Conservation (phyloP, 2,329 filamentous ascomycete species). For the Microcera coccophila region DNA sequence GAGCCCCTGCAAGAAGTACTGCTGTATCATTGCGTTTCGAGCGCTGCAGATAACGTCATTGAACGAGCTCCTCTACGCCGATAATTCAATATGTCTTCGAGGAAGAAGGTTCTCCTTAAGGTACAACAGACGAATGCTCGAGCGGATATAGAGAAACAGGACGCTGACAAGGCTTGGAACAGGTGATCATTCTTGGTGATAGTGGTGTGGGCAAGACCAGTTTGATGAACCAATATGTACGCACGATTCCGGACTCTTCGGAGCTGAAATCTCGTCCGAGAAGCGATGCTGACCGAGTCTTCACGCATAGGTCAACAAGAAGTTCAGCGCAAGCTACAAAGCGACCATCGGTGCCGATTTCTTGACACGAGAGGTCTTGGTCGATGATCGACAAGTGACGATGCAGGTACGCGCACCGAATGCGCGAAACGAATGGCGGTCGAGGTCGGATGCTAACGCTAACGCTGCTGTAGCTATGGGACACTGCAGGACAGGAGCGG, state of each 20-base stretch:
- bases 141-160: background rate
- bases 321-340: conserved; percentile 99
- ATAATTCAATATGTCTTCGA: conserved; percentile 61
- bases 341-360: conserved; percentile 99
- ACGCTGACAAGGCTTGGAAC: conserved; percentile 19
- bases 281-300: conserved; percentile 12
- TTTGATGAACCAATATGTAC: conserved; percentile 99
- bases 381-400: conserved; percentile 94
- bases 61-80: conserved; percentile 18
- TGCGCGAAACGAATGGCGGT: conserved; percentile 9
- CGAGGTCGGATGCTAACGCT: conserved; percentile 6
- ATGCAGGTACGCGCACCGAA: conserved; percentile 69
- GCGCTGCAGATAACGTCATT: conserved; percentile 32
- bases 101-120: conserved; percentile 90
- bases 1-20: conserved; percentile 7
- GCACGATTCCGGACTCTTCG: conserved; percentile 31
- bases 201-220: conserved; percentile 99
- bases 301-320: conserved; percentile 99
- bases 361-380: conserved; percentile 93
- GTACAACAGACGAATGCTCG: conserved; percentile 41
- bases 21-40: conserved; percentile 19
- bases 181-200: conserved; percentile 99
- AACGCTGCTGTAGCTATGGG: conserved; percentile 72
- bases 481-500: conserved; percentile 93
- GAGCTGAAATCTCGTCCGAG: conserved; percentile 1